phyloP scores from a whole-genome alignment of 495 filamentous ascomycete species.

The Aspergillus campestris region DNA sequence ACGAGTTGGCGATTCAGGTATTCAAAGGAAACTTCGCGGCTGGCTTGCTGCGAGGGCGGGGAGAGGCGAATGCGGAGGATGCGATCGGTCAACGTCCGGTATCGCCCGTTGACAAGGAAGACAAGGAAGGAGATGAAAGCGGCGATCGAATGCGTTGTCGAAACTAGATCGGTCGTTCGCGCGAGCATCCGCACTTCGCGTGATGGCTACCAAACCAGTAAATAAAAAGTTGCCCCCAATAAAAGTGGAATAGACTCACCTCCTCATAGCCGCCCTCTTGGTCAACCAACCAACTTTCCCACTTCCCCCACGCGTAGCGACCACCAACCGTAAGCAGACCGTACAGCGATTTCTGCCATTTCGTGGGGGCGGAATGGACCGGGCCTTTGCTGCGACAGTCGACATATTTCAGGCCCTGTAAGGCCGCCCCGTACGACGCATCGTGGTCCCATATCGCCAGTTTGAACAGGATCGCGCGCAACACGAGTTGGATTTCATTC shows the following conservation, averaged over 20 bases:
- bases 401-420: constrained; percentile 84
- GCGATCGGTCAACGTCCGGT: constrained; percentile 85
- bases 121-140: constrained; percentile 79
- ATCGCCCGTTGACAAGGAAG: constrained; percentile 83
- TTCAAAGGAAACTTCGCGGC: constrained; percentile 89
- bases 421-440: constrained; percentile 84
- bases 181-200: constrained; percentile 50
- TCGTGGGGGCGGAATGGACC: constrained; percentile 53
- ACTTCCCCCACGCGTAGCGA: constrained; percentile 80
- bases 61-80: constrained; percentile 78
- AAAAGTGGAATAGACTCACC: constrained; percentile 18
- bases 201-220: constrained; percentile 29
- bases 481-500: constrained; percentile 68
- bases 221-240: neutral
- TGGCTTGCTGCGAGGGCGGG: constrained; percentile 71
- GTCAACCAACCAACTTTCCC: constrained; percentile 77
- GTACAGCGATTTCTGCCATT: constrained; percentile 76
- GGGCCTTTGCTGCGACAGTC: constrained; percentile 65
- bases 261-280: constrained; percentile 64
- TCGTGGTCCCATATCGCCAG: constrained; percentile 94
- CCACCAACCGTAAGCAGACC: constrained; percentile 81
- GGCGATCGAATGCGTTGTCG: constrained; percentile 67
- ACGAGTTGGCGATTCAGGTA: constrained; percentile 96
- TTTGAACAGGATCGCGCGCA: constrained; percentile 83
- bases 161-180: constrained; percentile 57